These are phyloP conservation scores for Fusarium kyushuense DNA, from an alignment of 2,329 filamentous ascomycete genomes.

Conservation along the genomic window DNA sequence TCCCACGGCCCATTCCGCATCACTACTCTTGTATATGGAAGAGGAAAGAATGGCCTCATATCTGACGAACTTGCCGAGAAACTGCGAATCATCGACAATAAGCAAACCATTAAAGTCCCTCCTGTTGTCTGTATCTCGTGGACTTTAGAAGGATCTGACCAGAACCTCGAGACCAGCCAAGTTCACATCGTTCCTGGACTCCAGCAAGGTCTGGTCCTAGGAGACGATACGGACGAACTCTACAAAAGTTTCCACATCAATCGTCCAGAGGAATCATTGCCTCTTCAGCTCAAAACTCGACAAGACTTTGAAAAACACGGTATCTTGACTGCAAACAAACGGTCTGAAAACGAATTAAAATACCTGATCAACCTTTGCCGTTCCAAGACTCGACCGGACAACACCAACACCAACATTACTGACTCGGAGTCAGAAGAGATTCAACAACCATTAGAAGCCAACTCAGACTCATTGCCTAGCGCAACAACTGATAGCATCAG, in stretches of 20 bases:
- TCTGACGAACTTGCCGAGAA: slow-evolving; percentile 14
- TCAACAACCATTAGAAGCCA: not conserved
- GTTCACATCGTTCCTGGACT: slow-evolving; percentile 18
- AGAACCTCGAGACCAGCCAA: slow-evolving; percentile 16
- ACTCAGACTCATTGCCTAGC: not conserved
- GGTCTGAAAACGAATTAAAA: slow-evolving; percentile 4
- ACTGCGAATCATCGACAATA: not conserved
- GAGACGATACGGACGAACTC: slow-evolving; percentile 7
- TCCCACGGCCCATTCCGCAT: slow-evolving; percentile 3
- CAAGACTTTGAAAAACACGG: slow-evolving; percentile 10
- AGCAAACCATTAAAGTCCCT: not conserved
- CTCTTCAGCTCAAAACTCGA: not conserved
- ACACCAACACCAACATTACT: too few species aligned
- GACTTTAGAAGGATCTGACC: not conserved
- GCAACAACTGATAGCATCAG: not conserved
- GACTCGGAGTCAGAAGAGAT: not conserved
- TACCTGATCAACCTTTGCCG: not conserved
- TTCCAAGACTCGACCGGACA: not conserved
- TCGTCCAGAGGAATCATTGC: not conserved
- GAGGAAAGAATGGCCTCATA: slow-evolving; percentile 5
- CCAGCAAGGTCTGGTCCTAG: slow-evolving; percentile 23
- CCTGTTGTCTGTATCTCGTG: slow-evolving; percentile 17
- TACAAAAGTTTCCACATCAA: slow-evolving; percentile 11
- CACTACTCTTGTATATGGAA: slow-evolving; percentile 5
- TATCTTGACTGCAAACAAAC: slow-evolving; percentile 4